These are phyloP conservation scores for Aspergillus ellipticus DNA, from an alignment of 495 filamentous ascomycete species.

Conservation along the genomic window DNA sequence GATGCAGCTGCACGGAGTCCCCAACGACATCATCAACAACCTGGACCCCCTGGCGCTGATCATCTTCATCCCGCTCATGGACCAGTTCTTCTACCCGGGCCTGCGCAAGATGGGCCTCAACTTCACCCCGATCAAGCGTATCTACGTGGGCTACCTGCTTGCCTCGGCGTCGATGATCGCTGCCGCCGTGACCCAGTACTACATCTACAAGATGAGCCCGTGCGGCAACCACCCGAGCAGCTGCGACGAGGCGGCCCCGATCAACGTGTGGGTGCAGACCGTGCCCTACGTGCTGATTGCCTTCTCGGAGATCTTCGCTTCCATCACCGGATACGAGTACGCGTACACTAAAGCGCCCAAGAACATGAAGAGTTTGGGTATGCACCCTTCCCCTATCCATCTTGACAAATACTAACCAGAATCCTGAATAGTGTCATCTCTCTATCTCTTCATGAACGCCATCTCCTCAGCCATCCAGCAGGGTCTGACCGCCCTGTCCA, in stretches of 20 bases:
- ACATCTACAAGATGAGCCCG: conserved; percentile 58
- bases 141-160: conserved; percentile 61
- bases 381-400: conserved; percentile 9
- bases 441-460: conserved; percentile 62
- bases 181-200: conserved; percentile 62
- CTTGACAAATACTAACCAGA: conserved; percentile 7
- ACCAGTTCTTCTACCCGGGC: conserved; percentile 60
- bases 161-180: conserved; percentile 54
- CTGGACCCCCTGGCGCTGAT: conserved; percentile 69
- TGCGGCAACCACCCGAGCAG: conserved; percentile 48
- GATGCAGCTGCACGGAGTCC: conserved; percentile 48
- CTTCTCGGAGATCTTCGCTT: conserved; percentile 64
- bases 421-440: conserved; percentile 55
- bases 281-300: conserved; percentile 60
- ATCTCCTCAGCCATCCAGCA: conserved; percentile 60
- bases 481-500: conserved; percentile 56
- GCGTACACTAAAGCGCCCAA: conserved; percentile 37
- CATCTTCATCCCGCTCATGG: conserved; percentile 65
- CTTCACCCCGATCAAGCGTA: conserved; percentile 66
- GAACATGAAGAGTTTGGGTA: conserved; percentile 35
- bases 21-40: conserved; percentile 70
- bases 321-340: conserved; percentile 55
- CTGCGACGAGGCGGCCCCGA: conserved; percentile 39
- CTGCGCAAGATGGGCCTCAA: conserved; percentile 55
- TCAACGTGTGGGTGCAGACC: conserved; percentile 56